phyloP scores from a whole-genome alignment of 2,329 filamentous ascomycete species.

The Teratosphaeria pseudoeucalypti region DNA sequence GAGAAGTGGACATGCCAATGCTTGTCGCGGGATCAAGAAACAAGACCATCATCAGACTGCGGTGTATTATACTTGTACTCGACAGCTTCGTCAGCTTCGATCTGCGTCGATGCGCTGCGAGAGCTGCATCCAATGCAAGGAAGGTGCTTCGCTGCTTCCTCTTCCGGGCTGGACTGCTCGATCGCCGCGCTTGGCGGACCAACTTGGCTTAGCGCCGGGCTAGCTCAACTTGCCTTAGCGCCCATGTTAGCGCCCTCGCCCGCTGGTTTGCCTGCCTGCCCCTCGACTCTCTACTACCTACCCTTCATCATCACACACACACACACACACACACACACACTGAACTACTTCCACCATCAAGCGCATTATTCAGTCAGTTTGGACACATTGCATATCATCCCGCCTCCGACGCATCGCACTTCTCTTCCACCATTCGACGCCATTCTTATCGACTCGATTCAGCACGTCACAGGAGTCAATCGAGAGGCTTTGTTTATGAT shows the following conservation, averaged over 20 bases:
- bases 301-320: neutral
- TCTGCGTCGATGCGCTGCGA: neutral
- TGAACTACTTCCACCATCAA: neutral
- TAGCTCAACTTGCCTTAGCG: neutral
- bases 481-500: slow-evolving; percentile 2
- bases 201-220: neutral
- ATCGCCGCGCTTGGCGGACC: neutral
- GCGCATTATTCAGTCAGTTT: neutral
- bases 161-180: neutral
- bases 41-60: too few relatives aligned
- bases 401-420: neutral
- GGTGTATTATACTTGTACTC: too few relatives aligned
- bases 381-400: neutral
- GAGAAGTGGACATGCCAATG: neutral
- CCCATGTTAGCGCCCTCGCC: neutral
- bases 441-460: neutral
- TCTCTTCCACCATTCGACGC: neutral
- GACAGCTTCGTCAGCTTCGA: neutral
- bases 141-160: neutral
- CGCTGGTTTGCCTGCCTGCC: neutral
- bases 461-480: neutral
- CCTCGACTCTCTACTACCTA: neutral
- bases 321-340: neutral
- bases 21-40: neutral
- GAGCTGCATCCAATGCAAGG: neutral